Evolutionary conservation across 305 asterid species (phyloP).

Genomic region (Fraxinus platypoda): DNA sequence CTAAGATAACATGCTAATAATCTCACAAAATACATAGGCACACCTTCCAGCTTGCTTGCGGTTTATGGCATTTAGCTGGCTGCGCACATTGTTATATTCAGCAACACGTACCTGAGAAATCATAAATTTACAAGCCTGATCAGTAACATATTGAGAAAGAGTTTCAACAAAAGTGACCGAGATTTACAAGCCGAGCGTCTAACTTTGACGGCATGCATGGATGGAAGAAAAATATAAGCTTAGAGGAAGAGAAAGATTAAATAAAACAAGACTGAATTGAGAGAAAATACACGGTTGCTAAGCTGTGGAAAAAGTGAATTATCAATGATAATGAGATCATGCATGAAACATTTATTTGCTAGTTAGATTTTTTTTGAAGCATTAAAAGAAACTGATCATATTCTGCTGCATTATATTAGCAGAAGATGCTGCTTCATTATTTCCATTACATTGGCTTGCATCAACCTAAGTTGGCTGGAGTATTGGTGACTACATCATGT

Average conservation of each 20-base stretch:
- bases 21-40: slow-evolving; percentile 5
- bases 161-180: not conserved
- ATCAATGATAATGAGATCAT: not conserved
- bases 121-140: slow-evolving; percentile 26
- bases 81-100: slow-evolving; percentile 84
- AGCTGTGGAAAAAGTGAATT: not conserved
- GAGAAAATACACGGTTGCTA: not conserved
- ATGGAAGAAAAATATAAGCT: not conserved
- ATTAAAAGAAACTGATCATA: not conserved
- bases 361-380: not conserved
- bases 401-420: not conserved
- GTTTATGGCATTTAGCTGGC: slow-evolving; percentile 90
- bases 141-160: slow-evolving; percentile 13
- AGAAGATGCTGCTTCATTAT: not conserved
- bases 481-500: not conserved
- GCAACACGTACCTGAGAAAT: slow-evolving; percentile 81
- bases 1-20: not conserved
- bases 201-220: not conserved
- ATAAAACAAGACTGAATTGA: not conserved
- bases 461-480: not conserved
- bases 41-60: slow-evolving; percentile 95
- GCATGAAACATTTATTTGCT: not conserved
- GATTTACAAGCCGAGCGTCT: not conserved
- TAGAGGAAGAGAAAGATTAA: not conserved
- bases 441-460: not conserved